phyloP scores from a whole-genome alignment of 2,329 filamentous ascomycete genomes.

The Penicillium sp. region DNA sequence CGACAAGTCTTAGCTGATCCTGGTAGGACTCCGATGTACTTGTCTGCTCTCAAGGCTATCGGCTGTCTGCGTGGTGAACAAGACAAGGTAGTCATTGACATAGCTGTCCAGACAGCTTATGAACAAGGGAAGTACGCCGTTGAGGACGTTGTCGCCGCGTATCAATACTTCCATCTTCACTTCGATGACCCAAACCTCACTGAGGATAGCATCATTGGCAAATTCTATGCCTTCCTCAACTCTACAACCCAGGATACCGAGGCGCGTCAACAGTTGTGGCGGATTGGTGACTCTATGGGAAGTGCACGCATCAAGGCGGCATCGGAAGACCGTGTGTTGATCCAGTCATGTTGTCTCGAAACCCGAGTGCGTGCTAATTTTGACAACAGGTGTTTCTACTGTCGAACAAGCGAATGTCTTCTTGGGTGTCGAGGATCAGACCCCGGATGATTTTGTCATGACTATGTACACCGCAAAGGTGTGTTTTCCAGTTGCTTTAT shows the following conservation, averaged over 20 bases:
- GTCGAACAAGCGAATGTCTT: constrained; percentile 63
- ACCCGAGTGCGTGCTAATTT: constrained; percentile 2
- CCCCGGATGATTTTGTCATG: constrained; percentile 57
- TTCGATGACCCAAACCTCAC: constrained; percentile 45
- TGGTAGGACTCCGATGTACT: constrained; percentile 57
- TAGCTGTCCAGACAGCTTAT: constrained; percentile 56
- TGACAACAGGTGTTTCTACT: constrained; percentile 52
- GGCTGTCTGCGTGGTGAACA: constrained; percentile 49
- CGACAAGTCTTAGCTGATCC: constrained; percentile 59
- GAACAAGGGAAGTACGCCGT: constrained; percentile 58
- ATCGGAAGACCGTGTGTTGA: constrained; percentile 52
- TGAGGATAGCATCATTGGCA: constrained; percentile 62
- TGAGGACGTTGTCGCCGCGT: constrained; percentile 58
- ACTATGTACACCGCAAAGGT: constrained; percentile 59
- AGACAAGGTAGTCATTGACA: constrained; percentile 56
- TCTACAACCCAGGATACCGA: constrained; percentile 58
- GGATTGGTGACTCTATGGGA: constrained; percentile 58
- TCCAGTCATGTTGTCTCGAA: background rate
- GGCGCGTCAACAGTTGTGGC: constrained; percentile 55
- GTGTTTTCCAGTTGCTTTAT: constrained; percentile 13
- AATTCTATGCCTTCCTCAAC: constrained; percentile 58
- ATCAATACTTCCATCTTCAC: constrained; percentile 57
- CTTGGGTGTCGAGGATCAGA: constrained; percentile 53
- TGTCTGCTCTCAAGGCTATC: constrained; percentile 63
- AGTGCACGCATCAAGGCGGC: constrained; percentile 59